Evolutionary conservation across 257 asterid species (phyloP).

Genomic region (Solanum chaucha): DNA sequence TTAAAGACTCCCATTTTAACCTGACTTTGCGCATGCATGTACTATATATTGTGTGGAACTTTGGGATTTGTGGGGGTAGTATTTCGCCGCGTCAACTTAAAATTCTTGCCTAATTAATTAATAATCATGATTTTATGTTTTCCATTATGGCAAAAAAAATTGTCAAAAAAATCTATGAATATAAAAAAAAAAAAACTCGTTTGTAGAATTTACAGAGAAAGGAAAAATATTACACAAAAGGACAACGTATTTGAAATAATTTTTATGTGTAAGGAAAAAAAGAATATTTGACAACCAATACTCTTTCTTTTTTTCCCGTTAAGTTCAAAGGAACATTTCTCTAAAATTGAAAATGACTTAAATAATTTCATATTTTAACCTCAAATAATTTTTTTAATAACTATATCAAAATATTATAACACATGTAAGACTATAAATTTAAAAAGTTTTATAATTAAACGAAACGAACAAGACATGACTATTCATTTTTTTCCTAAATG

Average conservation of each 20-base stretch:
- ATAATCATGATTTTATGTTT: background rate
- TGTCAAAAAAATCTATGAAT: background rate
- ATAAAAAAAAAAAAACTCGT: background rate
- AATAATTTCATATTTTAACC: background rate
- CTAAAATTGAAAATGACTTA: background rate
- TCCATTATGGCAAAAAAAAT: background rate
- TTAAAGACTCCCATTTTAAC: background rate
- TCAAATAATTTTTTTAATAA: rapidly evolving
- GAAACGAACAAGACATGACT: background rate
- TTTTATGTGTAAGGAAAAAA: background rate
- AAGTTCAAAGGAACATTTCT: background rate
- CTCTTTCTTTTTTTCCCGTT: background rate
- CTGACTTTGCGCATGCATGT: background rate
- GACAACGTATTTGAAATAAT: background rate
- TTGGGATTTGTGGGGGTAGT: background rate
- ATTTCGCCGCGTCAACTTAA: background rate
- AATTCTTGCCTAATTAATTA: background rate
- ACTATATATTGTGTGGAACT: background rate
- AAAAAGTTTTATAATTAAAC: background rate
- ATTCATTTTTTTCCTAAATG: background rate
- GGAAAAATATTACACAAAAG: background rate
- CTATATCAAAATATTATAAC: background rate
- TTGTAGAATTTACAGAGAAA: background rate
- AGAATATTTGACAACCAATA: background rate
- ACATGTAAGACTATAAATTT: background rate